Conservation (phyloP, 768 basidiomycete species). For the Clavaria fumosa region DNA sequence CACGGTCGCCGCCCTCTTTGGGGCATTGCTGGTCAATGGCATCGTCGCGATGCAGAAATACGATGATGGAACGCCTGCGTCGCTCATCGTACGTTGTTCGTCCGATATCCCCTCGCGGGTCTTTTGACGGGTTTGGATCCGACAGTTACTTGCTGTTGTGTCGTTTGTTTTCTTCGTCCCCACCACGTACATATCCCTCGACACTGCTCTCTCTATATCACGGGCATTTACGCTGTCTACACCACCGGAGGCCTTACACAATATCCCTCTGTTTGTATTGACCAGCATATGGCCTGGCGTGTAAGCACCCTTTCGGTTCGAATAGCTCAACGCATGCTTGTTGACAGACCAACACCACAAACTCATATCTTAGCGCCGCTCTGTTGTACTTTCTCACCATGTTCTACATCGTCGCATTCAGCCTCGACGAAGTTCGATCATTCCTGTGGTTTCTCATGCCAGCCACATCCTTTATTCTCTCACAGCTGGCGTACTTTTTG, state of each 20-base stretch:
- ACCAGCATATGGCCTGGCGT: constrained; percentile 66
- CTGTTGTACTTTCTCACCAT: constrained; percentile 61
- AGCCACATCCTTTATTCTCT: constrained; percentile 61
- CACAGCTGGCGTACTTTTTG: constrained; percentile 75
- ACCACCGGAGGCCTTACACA: constrained; percentile 40
- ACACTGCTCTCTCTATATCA: constrained; percentile 59
- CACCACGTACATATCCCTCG: constrained; percentile 74
- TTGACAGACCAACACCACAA: not conserved
- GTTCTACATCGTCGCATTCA: constrained; percentile 59
- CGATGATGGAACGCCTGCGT: constrained; percentile 73
- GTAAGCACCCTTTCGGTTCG: constrained; percentile 29
- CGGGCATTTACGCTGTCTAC: constrained; percentile 40
- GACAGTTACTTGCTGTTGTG: constrained; percentile 54
- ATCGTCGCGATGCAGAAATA: constrained; percentile 79
- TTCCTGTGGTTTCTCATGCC: constrained; percentile 65
- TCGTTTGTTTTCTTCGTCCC: constrained; percentile 45
- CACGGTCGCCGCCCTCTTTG: constrained; percentile 61
- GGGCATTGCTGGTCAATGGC: constrained; percentile 62
- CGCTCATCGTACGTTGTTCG: constrained; percentile 40
- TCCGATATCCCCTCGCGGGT: constrained; percentile 2
- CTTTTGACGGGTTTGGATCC: not conserved
- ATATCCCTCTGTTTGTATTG: constrained; percentile 67
- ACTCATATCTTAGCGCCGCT: constrained; percentile 35
- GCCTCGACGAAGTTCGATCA: constrained; percentile 69
- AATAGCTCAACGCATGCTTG: too few species aligned